These are phyloP conservation scores for Colletotrichum graminicola DNA, from an alignment of 2,329 filamentous ascomycete genomes.

Conservation along the genomic window DNA sequence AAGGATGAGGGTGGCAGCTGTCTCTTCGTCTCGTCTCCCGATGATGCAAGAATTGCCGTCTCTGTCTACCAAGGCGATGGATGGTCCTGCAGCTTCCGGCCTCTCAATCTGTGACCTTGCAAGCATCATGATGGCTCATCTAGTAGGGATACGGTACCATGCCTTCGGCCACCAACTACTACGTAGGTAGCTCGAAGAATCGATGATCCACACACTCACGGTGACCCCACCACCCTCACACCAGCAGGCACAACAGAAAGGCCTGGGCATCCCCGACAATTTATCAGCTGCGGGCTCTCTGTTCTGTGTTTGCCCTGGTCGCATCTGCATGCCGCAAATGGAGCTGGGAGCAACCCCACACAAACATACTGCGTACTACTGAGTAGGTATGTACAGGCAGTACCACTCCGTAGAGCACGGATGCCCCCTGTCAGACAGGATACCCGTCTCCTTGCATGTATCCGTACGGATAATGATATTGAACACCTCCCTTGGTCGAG, in stretches of 20 bases:
- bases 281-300: conserved; percentile 20
- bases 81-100: conserved; percentile 10
- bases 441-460: too few species aligned
- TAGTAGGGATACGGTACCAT: neutral
- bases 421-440: neutral
- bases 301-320: neutral
- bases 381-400: conserved; percentile 1
- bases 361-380: too few species aligned
- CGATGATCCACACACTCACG: conserved; percentile 29
- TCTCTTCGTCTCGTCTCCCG: neutral
- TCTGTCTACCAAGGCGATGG: too few species aligned
- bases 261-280: conserved; percentile 25
- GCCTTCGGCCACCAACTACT: conserved; percentile 3
- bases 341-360: neutral
- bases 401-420: too few species aligned
- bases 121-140: conserved; percentile 28
- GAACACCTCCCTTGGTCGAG: too few species aligned
- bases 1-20: neutral
- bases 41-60: conserved; percentile 13
- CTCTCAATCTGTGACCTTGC: too few species aligned
- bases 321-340: conserved; percentile 1
- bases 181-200: too few species aligned
- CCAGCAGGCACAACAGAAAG: neutral
- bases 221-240: conserved; percentile 19
- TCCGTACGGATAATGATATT: too few species aligned